Base-by-base conservation (phyloP, 306 rosid species). In the Trichosanthes cucumerina region DNA sequence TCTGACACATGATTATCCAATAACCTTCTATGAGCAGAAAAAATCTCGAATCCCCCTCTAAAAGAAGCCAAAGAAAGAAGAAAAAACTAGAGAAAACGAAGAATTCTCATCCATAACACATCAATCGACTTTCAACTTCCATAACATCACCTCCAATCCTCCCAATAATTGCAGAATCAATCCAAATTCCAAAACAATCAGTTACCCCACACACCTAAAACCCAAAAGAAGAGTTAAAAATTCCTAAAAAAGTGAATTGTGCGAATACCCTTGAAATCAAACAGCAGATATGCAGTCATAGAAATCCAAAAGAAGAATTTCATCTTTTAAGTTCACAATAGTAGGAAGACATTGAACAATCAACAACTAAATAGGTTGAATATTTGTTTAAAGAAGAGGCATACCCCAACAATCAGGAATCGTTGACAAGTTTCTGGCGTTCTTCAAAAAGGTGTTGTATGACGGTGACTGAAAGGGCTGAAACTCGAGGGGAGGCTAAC, bases 201-300 rank as follows among this genome's bases (percentile, higher is more conserved):
- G 41, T 69, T 9, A 21, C 15, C 49, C 73, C 49, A 38, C 50
- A 66, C 33, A 33, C 31, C 53, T 33, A 11, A 23, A 68, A n/a
- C 31, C 33, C n/a, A 31, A 74, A 74, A 31, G 7, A 31, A 50
- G 60, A 12, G 28, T 1, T 14, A 74, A n/a, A 9, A 50, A 4
- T 2, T 26, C 15, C 16, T 1, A 5, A 31, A 50, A 50, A 31
- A 7, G 43, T 43, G 77, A 72, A 72, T 72, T 46, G 77, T 14
- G 58, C 7, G 41, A 72, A 72, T 72, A 47, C 59, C 77, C 62
- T 74, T 31, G 62, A 74, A 74, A 50, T 50, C 31, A 16, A 74
- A 74, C 16, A 10, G 28, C 10, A 50, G 77, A 72, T 49, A 74
- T 8, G 3, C 10, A 47, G 34, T 7, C 56, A 69, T 21, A 69